These are phyloP conservation scores for Penicillium mononematosum DNA, from an alignment of 495 filamentous ascomycete species.

Conservation along the genomic window DNA sequence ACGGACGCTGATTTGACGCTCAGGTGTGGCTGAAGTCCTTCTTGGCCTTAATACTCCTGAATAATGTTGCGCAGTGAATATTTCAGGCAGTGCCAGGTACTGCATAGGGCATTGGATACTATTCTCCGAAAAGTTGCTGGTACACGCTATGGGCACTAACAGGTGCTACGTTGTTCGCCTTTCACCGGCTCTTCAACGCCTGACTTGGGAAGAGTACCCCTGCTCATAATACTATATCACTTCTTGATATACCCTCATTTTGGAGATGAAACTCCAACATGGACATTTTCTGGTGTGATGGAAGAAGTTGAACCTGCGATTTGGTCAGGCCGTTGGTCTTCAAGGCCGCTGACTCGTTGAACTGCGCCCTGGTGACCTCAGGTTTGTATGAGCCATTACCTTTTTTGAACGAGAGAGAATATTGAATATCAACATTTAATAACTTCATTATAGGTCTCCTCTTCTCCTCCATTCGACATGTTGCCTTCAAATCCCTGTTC, in stretches of 20 bases:
- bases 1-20: neutral
- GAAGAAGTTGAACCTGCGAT: neutral
- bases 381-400: neutral
- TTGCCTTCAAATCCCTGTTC: neutral
- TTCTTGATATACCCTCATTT: neutral
- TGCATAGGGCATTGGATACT: neutral
- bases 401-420: neutral
- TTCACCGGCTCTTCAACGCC: neutral
- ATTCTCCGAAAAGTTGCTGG: neutral
- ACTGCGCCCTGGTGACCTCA: neutral
- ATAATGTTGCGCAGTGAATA: constrained; percentile 4
- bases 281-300: neutral
- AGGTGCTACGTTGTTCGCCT: neutral
- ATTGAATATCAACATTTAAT: neutral
- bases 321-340: neutral
- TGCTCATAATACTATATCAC: neutral
- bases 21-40: neutral
- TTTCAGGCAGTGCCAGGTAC: neutral
- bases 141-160: neutral
- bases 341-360: neutral
- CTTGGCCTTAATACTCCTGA: neutral
- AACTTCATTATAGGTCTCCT: neutral
- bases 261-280: neutral
- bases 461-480: neutral
- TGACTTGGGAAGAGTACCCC: neutral